Evolutionary conservation across 768 basidiomycete species (phyloP).

Genomic region (Leucocoprinus sp.): DNA sequence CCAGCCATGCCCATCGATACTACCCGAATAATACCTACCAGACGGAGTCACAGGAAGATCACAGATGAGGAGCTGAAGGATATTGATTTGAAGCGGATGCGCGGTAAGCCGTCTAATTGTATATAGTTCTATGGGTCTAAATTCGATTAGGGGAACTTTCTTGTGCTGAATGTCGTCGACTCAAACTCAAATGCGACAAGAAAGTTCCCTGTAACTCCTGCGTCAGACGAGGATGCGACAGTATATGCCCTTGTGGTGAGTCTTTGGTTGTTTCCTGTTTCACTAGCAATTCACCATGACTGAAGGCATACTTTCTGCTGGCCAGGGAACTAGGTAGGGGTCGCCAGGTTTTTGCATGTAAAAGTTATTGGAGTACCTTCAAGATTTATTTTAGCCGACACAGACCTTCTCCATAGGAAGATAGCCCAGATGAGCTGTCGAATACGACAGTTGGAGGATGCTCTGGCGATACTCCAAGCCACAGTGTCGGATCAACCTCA

Average conservation of each 20-base stretch:
- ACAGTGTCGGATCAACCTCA: constrained; percentile 50
- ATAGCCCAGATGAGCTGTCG: constrained; percentile 61
- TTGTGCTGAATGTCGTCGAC: constrained; percentile 44
- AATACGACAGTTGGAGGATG: constrained; percentile 63
- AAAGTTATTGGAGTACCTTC: background rate
- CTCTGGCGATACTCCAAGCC: constrained; percentile 52
- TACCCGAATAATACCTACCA: constrained; percentile 28
- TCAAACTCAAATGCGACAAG: constrained; percentile 47
- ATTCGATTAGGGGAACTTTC: constrained; percentile 36
- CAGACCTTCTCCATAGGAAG: constrained; percentile 56
- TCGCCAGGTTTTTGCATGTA: background rate
- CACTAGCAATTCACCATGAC: background rate
- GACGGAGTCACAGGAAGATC: constrained; percentile 32
- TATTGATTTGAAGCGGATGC: constrained; percentile 41
- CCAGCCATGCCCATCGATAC: constrained; percentile 36
- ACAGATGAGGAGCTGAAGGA: constrained; percentile 46
- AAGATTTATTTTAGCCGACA: constrained; percentile 61
- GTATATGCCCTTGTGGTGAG: constrained; percentile 55
- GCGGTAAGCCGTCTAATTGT: constrained; percentile 28
- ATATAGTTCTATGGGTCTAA: too few species aligned
- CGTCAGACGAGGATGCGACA: constrained; percentile 50
- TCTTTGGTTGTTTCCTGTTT: background rate
- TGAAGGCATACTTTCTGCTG: constrained; percentile 40
- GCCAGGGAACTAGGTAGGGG: constrained; percentile 42
- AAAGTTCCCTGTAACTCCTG: constrained; percentile 44